Base-by-base conservation (phyloP, 257 asterid genomes). In the Datura wrightii region DNA sequence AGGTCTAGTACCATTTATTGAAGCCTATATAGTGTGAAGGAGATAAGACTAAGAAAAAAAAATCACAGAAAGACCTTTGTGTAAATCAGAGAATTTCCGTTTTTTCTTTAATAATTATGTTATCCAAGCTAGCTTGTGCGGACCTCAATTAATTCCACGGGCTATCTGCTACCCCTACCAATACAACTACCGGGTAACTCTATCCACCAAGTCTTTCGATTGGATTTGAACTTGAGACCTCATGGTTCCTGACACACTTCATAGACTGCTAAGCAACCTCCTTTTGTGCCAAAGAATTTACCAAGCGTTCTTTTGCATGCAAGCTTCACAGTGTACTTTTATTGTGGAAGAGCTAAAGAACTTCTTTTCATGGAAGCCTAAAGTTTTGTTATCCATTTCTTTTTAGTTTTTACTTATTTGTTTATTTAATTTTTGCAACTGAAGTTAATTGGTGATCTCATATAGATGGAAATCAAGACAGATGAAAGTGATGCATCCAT, bases 401-500 rank as follows among this genome's bases (percentile, higher is more conserved):
- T 76, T 76, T 76, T 48, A 11, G 24, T 3, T 76, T 76, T 50
- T 48, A 24, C 81, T 54, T 54, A 37, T 70, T 82, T 72, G n/a
- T 5, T 71, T 72, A 44, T 84, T 72, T 66, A 34, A 34, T 6
- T 76, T 7, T 76, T 76, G 60, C 15, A 9, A 16, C n/a, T 16
- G 31, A 50, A 76, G 82, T 24, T 15, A 24, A 31, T 76, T 50
- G 62, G 37, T 18, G 55, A 50, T 76, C 14, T 50, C 46, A 31
- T 8, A 31, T 31, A 76, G 7, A 92, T 90, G 96, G 94, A 90
- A 86, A 84, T 84, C 54, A 89, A 89, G 76, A 76, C 82, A 39
- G 93, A 90, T 31, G 92, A 86, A 54, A 81, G 65, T n/a, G 92
- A 91, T 69, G 88, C 90, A 56, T 88, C 94, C 58, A 69, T 93